phyloP scores from a whole-genome alignment of 768 basidiomycete species.

The Sutorius australiensis region DNA sequence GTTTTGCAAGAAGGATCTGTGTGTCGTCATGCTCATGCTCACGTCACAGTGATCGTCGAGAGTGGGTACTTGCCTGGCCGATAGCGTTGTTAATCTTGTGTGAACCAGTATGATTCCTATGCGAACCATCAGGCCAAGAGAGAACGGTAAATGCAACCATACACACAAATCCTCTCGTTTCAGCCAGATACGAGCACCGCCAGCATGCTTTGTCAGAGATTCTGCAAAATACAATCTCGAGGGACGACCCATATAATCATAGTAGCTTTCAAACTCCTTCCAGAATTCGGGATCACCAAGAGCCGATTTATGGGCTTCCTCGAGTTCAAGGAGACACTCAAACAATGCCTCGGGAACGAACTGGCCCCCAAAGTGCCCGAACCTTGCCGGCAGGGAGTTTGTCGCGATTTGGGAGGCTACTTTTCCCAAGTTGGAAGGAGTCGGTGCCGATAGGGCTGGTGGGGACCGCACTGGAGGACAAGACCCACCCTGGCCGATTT shows the following conservation, averaged over 20 bases:
- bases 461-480: slow-evolving; percentile 10
- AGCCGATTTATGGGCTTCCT: slow-evolving; percentile 86
- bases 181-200: slow-evolving; percentile 96
- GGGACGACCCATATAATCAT: slow-evolving; percentile 93
- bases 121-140: slow-evolving; percentile 2
- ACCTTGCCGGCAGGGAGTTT: slow-evolving; percentile 68
- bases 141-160: background rate
- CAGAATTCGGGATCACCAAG: slow-evolving; percentile 86
- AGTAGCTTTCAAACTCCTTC: slow-evolving; percentile 86
- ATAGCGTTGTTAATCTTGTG: slow-evolving; percentile 99
- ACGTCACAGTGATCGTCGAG: background rate
- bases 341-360: slow-evolving; percentile 97
- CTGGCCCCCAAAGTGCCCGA: slow-evolving; percentile 95
- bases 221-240: slow-evolving; percentile 90
- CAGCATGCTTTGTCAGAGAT: slow-evolving; percentile 82
- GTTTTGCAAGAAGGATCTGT: slow-evolving; percentile 88
- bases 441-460: background rate
- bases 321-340: slow-evolving; percentile 86
- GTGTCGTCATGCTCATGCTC: background rate
- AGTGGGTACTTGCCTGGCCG: slow-evolving; percentile 63
- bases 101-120: slow-evolving; percentile 94
- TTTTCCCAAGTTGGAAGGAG: slow-evolving; percentile 7
- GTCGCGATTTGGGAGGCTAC: slow-evolving; percentile 31
- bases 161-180: slow-evolving; percentile 90
- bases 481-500: slow-evolving; percentile 50